Evolutionary conservation across 2,329 filamentous ascomycete genomes (phyloP), one percentile per base, ranked within the genome.

Genomic region (Monilinia polystroma): DNA sequence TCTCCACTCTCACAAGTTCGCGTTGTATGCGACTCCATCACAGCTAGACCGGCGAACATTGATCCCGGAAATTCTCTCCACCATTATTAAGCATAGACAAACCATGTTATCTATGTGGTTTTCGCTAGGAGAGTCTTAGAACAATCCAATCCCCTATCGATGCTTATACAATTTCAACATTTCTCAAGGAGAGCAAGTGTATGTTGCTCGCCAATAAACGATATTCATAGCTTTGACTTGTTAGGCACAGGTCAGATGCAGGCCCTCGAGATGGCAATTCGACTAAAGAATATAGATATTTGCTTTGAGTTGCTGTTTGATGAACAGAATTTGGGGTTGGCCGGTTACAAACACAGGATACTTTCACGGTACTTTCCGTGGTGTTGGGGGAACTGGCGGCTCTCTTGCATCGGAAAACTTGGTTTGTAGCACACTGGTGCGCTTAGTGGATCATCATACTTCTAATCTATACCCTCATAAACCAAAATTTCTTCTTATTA

Each of bases 181-280:
- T 8, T 26, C 26, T 53, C 56, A 7, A 62, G 29, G 18, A 26
- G 56, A 10, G 41, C 26, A 18, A 56, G 63, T 11, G 56, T 63
- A 54, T 66, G 64, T 49, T 53, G 57, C 35, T 63, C 64, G 58
- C 64, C 64, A 41, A 53, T 66, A 63, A 38, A 35, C 23, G 64
- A 60, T 10, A 54, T 41, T 38, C 56, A 47, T 53, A 53, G 35
- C 32, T 66, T 62, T 49, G 56, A 66, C n/a, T 62, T 35, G 55
- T 38, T 64, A n/a, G 47, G 52, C 29, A 52, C 62, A 12, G 57
- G 41, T 47, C 51, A 38, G 38, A n/a, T 64, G 32, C 63, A 64
- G 2, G 53, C 52, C 29, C 29, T 23, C 3, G 53, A 53, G 4
- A 58, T 64, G 43, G 43, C 63, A 11, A 64, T 58, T 53, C 58